Base-by-base conservation (phyloP, 1,284 basidiomycete species). In the Austroboletus rostrupii region DNA sequence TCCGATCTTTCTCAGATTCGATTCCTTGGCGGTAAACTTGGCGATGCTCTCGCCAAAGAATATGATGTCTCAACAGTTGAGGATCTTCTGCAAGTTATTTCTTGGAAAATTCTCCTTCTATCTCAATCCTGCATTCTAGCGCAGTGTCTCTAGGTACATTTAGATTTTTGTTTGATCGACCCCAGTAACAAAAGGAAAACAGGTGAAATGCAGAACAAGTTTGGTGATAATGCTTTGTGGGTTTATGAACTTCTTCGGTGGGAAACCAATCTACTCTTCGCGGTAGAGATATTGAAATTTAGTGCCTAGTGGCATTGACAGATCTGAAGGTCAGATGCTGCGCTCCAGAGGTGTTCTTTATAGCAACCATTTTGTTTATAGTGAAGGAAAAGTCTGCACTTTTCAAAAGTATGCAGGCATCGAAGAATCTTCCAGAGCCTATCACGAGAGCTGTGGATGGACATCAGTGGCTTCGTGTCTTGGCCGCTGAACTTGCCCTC, bases 1-100 rank as follows among this genome's bases (percentile, higher is more conserved):
- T 28, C 26, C 11, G 14, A 11, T 47, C 31, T 47, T 29, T 47
- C 43, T 16, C 14, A 96, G 90, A 97, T 99, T 62, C 83, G 97
- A 7, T 92, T 92, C 59, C 74, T 99, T 0, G 96, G 96, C 1
- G 96, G 97, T 6, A 99, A 99, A 70, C 80, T 99, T 0, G 96
- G 97, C 1, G 80, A 83, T 43, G 87, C 92, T 1, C 76, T 99
- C 29, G 91, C 91, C 0, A 81, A 85, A 51, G 88, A 93, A 63
- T 98, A 91, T 64, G 87, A 88, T 57, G 92, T 83, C 8, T 87
- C 87, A 12, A 94, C 89, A 1, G 93, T 98, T 1, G 87, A 85
- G 1, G 95, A 98, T 63, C 74, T 97, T 49, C 69, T 94, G 92
- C 92, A 58, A 52, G 78, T 65, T 35, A 26, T 45, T 36, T 17